phyloP scores from a whole-genome alignment of 106 monocot genomes.

The Apostasia shenzhenica region DNA sequence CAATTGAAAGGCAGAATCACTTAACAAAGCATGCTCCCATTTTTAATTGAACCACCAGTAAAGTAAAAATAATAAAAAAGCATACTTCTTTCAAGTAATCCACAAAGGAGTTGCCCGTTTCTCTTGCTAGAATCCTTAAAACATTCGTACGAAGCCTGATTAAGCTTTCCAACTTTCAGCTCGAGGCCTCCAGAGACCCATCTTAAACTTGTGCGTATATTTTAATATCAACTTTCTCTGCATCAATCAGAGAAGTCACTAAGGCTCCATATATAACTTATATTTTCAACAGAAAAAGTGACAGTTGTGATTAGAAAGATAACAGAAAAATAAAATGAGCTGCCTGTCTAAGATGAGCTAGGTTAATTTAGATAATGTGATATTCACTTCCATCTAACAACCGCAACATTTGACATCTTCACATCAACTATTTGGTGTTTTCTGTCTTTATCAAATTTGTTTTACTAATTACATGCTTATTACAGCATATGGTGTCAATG shows the following conservation, averaged over 20 bases:
- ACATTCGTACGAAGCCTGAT: background rate
- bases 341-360: background rate
- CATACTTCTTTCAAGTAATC: too few relatives aligned
- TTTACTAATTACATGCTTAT: too few relatives aligned
- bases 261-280: too few relatives aligned
- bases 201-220: constrained; percentile 17
- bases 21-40: too few relatives aligned
- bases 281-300: too few relatives aligned
- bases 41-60: too few relatives aligned
- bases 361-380: background rate
- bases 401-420: background rate
- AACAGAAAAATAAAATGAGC: background rate
- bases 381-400: background rate
- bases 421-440: background rate
- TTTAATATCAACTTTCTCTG: constrained; percentile 23
- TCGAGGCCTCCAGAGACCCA: constrained; percentile 27
- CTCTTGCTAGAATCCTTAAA: too few relatives aligned
- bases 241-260: background rate
- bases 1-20: too few relatives aligned
- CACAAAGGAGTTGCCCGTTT: too few relatives aligned
- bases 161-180: background rate
- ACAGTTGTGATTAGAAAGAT: background rate
- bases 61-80: too few relatives aligned
- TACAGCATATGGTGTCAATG: too few relatives aligned
- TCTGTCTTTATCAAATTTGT: too few relatives aligned